Base-by-base conservation (phyloP, 352 stramenopile genomes). In the Phytopythium mirpurense region DNA sequence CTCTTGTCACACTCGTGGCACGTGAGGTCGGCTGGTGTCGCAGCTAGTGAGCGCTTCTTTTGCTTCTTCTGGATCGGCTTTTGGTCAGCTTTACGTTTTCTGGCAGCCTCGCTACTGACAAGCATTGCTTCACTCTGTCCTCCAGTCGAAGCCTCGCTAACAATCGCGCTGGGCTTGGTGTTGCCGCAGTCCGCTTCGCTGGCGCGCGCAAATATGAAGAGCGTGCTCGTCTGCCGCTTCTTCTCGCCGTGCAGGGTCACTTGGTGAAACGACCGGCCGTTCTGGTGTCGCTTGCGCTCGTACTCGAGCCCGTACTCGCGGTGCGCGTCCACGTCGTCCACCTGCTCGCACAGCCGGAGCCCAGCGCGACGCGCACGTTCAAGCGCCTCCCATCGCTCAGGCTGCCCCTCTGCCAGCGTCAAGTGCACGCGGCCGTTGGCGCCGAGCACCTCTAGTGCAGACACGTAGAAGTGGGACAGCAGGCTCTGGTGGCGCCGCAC, bases 381-480 rank as follows among this genome's bases (percentile, higher is more conserved):
- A 15, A 74, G 47, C 10, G 83, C 78, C 24, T 90, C 66, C 86
- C 86, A 96, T 18, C 82, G 79, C 65, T 90, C 72, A 5, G 78
- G 64, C 49, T 96, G 86, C 2, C 80, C 83, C 16, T 83, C 67
- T 1, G 86, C 84, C 19, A 96, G 59, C 29, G 86, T 88, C 38
- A 96, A 54, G 32, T 83, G 67, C 34, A 93, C 69, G 21, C 70
- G 54, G 2, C 71, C 72, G 29, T 40, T 40, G 1, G 53, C 66
- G n/a, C 53, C 37, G 26, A 89, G 52, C 10, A 92, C 57, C 10
- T 73, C 58, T 24, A 75, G 41, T 8, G 76, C 78, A 8, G 88
- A 87, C 49, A 82, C 59, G 60, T 93, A 97, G 41, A 98, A 95
- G 62, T 98, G 93, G 40, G 77, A 89, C 18, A 98, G 61, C 57